These are phyloP conservation scores for Cercis canadensis DNA, from an alignment of 306 rosid genomes.

Conservation along the genomic window DNA sequence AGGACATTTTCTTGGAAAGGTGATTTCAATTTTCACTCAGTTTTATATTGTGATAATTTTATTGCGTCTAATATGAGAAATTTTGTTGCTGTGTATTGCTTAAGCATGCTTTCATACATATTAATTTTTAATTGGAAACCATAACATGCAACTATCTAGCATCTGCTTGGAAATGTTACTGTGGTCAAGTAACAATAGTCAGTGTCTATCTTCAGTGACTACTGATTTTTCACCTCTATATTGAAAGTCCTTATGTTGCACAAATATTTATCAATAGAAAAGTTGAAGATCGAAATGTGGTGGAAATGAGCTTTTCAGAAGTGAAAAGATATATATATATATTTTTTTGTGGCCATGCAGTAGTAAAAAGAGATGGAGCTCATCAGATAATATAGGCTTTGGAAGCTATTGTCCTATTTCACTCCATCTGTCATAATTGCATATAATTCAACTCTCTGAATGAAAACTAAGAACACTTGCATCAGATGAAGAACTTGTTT, in stretches of 20 bases:
- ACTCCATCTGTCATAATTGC: too few relatives aligned
- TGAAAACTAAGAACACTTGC: too few relatives aligned
- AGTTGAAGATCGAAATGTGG: constrained; percentile 8
- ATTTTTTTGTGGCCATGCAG: too few relatives aligned
- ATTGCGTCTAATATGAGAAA: constrained; percentile 28
- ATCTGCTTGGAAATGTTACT: constrained; percentile 12
- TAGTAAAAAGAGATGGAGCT: too few relatives aligned
- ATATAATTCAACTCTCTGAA: too few relatives aligned
- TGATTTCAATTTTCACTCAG: constrained; percentile 37
- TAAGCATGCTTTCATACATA: not conserved
- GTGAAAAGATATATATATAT: too few relatives aligned
- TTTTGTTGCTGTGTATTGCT: not conserved
- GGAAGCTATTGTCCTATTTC: too few relatives aligned
- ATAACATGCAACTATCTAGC: constrained; percentile 15
- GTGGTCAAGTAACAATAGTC: not conserved
- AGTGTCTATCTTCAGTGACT: not conserved
- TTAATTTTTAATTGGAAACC: not conserved
- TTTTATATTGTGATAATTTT: constrained; percentile 10
- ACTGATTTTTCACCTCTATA: constrained; percentile 13
- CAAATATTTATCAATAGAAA: not conserved
- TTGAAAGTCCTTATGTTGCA: constrained; percentile 8
- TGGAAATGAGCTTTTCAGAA: too few relatives aligned
- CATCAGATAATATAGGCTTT: too few relatives aligned
- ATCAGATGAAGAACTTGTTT: too few relatives aligned
- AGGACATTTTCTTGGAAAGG: constrained; percentile 98